Percentiles rank a stretch among this genome's conserved stretches.
phyloP scores from a whole-genome alignment of 148 eudicot species.

The Amaranthus cruentus region DNA sequence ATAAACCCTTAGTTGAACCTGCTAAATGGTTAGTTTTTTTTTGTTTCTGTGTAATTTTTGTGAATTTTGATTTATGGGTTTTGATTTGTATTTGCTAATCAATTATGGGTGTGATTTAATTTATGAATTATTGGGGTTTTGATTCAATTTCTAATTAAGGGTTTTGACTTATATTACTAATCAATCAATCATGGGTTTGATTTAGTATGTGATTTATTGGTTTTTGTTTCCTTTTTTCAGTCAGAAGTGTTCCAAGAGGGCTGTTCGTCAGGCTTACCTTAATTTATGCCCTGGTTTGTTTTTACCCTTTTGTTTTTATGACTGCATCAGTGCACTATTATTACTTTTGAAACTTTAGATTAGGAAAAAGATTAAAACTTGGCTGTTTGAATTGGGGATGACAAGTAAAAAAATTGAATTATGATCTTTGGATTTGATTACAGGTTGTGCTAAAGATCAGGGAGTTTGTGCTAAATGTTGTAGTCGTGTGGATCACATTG shows the following conservation, averaged over 20 bases:
- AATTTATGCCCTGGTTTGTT: slow-evolving; percentile 78
- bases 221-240: slow-evolving; percentile 29
- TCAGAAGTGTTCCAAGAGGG: slow-evolving; percentile 76
- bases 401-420: neutral
- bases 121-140: too few species aligned
- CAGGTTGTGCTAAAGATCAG: slow-evolving; percentile 92
- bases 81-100: too few species aligned
- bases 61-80: neutral
- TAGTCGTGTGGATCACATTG: slow-evolving; percentile 47
- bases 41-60: slow-evolving; percentile 3
- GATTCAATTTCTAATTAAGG: too few species aligned
- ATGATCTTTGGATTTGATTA: slow-evolving; percentile 12
- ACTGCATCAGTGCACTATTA: neutral
- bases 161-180: too few species aligned
- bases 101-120: too few species aligned
- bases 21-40: slow-evolving; percentile 57
- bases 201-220: slow-evolving; percentile 4
- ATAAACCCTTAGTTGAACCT: slow-evolving; percentile 73
- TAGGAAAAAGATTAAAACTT: neutral
- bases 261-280: slow-evolving; percentile 90
- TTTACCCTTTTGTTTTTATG: neutral
- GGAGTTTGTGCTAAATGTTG: slow-evolving; percentile 89
- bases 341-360: neutral
- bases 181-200: slow-evolving; percentile 1
- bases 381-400: neutral